phyloP scores from a whole-genome alignment of 2,329 filamentous ascomycete species.

The Beauveria brongniartii region DNA sequence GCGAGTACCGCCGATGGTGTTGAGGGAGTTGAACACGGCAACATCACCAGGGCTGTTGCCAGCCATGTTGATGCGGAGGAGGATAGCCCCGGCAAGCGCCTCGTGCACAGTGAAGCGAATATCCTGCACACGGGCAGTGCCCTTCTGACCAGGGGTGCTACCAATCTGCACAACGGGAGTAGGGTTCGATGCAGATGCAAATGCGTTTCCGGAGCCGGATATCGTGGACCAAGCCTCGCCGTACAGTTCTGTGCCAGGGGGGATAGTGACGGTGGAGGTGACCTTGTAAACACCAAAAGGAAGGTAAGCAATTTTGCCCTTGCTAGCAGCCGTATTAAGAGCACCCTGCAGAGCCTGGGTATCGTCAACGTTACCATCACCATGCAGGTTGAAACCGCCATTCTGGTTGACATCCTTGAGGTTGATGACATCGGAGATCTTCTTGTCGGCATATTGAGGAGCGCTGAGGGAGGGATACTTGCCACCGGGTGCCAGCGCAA shows the following conservation, averaged over 20 bases:
- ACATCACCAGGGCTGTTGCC: conserved; percentile 39
- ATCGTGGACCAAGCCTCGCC: conserved; percentile 8
- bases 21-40: conserved; percentile 38
- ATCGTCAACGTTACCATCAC: conserved; percentile 51
- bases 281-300: conserved; percentile 49
- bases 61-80: conserved; percentile 44
- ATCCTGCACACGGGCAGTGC: conserved; percentile 42
- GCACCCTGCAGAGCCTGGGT: conserved; percentile 49
- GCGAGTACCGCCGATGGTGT: conserved; percentile 37
- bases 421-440: conserved; percentile 30
- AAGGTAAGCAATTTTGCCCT: conserved; percentile 46
- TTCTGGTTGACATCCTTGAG: conserved; percentile 7
- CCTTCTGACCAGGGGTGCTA: conserved; percentile 32
- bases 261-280: conserved; percentile 38
- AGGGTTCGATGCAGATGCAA: conserved; percentile 5
- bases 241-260: conserved; percentile 24
- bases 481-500: conserved; percentile 28
- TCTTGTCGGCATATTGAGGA: conserved; percentile 29
- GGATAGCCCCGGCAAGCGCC: conserved; percentile 29
- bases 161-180: conserved; percentile 11
- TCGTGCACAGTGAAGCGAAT: conserved; percentile 44
- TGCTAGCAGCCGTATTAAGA: conserved; percentile 40
- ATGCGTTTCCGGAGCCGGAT: conserved; percentile 4
- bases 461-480: conserved; percentile 28
- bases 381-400: conserved; percentile 19